Base-by-base conservation (phyloP, 345 rosid genomes). In the Populus alba region DNA sequence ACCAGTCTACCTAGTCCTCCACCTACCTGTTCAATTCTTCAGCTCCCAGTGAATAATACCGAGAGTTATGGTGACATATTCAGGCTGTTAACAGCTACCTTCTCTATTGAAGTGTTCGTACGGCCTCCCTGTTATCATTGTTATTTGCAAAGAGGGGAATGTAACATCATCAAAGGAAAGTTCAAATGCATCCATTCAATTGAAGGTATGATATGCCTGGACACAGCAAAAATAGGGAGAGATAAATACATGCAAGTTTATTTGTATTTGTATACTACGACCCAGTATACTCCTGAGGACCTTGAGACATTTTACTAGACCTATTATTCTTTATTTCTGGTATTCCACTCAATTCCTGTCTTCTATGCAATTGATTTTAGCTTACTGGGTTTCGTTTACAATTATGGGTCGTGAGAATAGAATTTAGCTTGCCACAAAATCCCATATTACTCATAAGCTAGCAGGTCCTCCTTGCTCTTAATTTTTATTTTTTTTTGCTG, bases 21-120 rank as follows among this genome's bases (percentile, higher is more conserved):
- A 1, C 68, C 59, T 59, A 37, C 49, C 16, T 87, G 90, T 79
- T 82, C 83, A 17, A 11, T 3, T 25, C n/a, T 89, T 66, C 70
- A 51, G 35, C 73, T 55, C 43, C 87, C 72, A 8, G 20, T 33
- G 47, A 81, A 57, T 23, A 1, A 39, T 25, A 71, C 18, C 62
- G 3, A 12, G 5, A 41, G 12, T 43, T 27, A 29, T 29, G 11
- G 45, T 13, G 62, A 70, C 69, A 47, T 72, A 8, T 78, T 63
- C 16, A 75, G 77, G 62, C 74, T 51, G 71, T 57, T 78, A 27
- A 79, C 59, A 27, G 83, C 85, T 13, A 31, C 49, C 0, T 78
- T 86, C 82, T 29, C 55, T 67, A 70, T 83, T 38, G 33, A 76
- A 74, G 71, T 78, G 66, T 0, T 1, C 0, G 1, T 74, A 39